A percentile compares a stretch with the other conserved stretches of the same genome.
Evolutionary conservation across 2,329 filamentous ascomycete species (phyloP).

Genomic region (Xylogone sp.): DNA sequence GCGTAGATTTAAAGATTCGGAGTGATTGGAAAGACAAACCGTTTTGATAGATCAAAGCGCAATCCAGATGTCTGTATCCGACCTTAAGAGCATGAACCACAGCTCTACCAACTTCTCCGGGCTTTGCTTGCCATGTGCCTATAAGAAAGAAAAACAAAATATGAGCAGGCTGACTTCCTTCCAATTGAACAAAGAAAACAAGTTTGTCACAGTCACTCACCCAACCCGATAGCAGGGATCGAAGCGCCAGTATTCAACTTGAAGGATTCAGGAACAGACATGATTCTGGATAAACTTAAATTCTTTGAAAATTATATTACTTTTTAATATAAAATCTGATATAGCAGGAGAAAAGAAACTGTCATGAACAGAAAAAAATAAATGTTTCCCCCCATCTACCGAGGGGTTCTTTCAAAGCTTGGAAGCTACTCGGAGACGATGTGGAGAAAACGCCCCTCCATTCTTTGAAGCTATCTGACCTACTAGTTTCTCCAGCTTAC

Average conservation of each 20-base stretch:
- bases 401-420: neutral
- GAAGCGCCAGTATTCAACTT: constrained; percentile 20
- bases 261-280: constrained; percentile 9
- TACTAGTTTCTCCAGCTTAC: too few species aligned
- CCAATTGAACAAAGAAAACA: too few species aligned
- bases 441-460: neutral
- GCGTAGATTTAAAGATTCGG: neutral
- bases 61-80: constrained; percentile 43
- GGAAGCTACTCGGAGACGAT: constrained; percentile 11
- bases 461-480: neutral
- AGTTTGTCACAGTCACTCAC: constrained; percentile 8
- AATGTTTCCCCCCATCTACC: constrained; percentile 12
- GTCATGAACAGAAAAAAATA: constrained; percentile 10
- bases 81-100: constrained; percentile 58
- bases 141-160: neutral
- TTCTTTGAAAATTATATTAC: constrained; percentile 9
- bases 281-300: constrained; percentile 6
- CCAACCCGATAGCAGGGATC: constrained; percentile 34
- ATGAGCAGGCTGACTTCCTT: too few species aligned
- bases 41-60: constrained; percentile 6
- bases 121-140: constrained; percentile 14
- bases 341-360: too few species aligned
- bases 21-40: constrained; percentile 1
- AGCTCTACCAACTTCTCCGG: constrained; percentile 37
- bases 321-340: too few species aligned